Conservation (phyloP, 75 land plant genomes). For the Pinus tabuliformis region DNA sequence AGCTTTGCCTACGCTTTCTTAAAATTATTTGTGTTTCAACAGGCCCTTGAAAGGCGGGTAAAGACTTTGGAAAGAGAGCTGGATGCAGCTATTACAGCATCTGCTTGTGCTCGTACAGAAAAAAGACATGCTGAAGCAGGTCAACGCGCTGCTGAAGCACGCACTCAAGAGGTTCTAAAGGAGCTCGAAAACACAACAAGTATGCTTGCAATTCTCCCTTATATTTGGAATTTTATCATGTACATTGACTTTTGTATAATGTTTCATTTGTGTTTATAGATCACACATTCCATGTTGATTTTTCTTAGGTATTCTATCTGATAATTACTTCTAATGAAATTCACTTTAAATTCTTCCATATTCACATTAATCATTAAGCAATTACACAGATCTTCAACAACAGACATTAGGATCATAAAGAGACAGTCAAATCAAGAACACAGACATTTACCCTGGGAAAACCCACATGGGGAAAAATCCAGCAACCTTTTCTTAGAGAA, state of each 20-base stretch:
- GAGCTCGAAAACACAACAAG: constrained; percentile 97
- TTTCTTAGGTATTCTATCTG: neutral
- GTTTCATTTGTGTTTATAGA: constrained; percentile 1
- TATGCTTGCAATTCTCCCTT: constrained; percentile 26
- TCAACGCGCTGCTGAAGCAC: constrained; percentile 83
- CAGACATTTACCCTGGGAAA: too few relatives aligned
- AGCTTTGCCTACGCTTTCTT: neutral
- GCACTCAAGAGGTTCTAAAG: constrained; percentile 64
- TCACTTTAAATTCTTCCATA: too few relatives aligned
- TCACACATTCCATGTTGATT: neutral
- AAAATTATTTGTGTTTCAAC: neutral
- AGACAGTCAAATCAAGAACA: too few relatives aligned
- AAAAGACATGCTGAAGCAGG: constrained; percentile 86
- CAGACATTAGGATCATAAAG: too few relatives aligned
- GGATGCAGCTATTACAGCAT: constrained; percentile 91
- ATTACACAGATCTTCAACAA: too few relatives aligned
- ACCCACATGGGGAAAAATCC: too few relatives aligned
- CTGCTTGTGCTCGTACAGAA: constrained; percentile 87
- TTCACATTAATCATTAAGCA: too few relatives aligned
- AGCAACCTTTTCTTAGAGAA: too few relatives aligned
- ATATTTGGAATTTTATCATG: neutral
- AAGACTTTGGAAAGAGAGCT: constrained; percentile 87
- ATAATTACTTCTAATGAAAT: too few relatives aligned
- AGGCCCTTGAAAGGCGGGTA: constrained; percentile 93
- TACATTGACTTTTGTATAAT: neutral